These are phyloP conservation scores for Blumeria hordei DNA, from an alignment of 2,329 filamentous ascomycete species.

Conservation along the genomic window DNA sequence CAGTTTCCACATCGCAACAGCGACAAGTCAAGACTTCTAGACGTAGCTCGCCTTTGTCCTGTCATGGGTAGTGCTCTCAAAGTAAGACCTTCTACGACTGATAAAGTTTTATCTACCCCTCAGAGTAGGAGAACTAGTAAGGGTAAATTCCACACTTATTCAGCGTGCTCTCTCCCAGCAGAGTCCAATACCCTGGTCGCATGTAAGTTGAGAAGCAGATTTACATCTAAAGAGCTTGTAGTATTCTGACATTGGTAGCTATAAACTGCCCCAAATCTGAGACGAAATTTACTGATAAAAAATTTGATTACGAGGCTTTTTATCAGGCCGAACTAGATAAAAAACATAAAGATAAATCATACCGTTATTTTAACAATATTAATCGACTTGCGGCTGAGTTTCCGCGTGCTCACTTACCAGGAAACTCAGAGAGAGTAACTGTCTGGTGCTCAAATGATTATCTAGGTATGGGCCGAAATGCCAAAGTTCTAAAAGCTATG, in stretches of 20 bases:
- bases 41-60: slow-evolving; percentile 81
- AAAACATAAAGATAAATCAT: slow-evolving; percentile 99
- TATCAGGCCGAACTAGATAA: slow-evolving; percentile 79
- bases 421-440: slow-evolving; percentile 63
- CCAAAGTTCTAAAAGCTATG: slow-evolving; percentile 69
- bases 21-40: slow-evolving; percentile 90
- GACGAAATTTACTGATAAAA: slow-evolving; percentile 16
- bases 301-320: slow-evolving; percentile 80
- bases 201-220: slow-evolving; percentile 25
- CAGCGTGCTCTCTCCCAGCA: slow-evolving; percentile 51
- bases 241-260: neutral
- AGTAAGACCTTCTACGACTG: slow-evolving; percentile 44
- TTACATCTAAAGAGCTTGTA: neutral
- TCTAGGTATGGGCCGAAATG: slow-evolving; percentile 88
- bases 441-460: slow-evolving; percentile 99
- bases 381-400: slow-evolving; percentile 94
- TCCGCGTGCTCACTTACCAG: slow-evolving; percentile 75
- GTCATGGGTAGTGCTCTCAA: slow-evolving; percentile 98
- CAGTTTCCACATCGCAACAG: slow-evolving; percentile 51
- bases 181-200: slow-evolving; percentile 33
- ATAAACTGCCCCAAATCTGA: slow-evolving; percentile 6
- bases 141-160: slow-evolving; percentile 61
- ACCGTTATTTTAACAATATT: slow-evolving; percentile 99
- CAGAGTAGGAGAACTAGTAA: slow-evolving; percentile 28
- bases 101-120: slow-evolving; percentile 18